Base-by-base conservation (phyloP, 495 filamentous ascomycete genomes). In the Oleoguttula mirabilis region DNA sequence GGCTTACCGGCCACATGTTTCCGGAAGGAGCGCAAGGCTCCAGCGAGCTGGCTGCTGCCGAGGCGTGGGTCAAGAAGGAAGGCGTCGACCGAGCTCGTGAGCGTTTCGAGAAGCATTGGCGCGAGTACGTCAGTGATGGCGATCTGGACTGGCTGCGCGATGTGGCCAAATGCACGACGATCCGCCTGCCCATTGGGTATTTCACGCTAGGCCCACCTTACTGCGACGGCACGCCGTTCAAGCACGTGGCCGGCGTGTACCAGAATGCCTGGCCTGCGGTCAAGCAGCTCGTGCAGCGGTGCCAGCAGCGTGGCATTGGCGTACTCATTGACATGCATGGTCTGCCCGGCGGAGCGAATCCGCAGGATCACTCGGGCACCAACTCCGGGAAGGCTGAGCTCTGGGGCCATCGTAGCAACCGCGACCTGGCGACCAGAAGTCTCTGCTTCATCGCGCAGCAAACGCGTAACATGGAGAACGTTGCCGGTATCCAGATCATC, bases 131-230 rank as follows among this genome's bases (percentile, higher is more conserved):
- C 8, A 60, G 52, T 6, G 65, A 69, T 35, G 45, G 45, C 2
- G 66, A 75, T 46, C 58, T 69, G 11, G 45, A 54, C 10, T 74
- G 66, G 66, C 55, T 77, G 22, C 53, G 47, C 7, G 57, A 67
- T 12, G 45, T 49, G 23, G 69, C 66, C 4, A 60, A 58, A 40
- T 66, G 61, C 45, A 76, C 70, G 5, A 63, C 63, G n/a, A 59
- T 76, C 36, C 66, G 72, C 12, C 55, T 78, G 1, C 72, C 74
- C 3, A 64, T 78, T 23, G 72, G 72, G 4, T 73, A 67, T 52
- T 76, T 65, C 44, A 71, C 66, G 3, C 62, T 76, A 10, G 69
- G 67, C 0, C 62, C 64, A 0, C 34, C 51, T 12, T 75, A 65
- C 50, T 66, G 61, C 44, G 22, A 54, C 4, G 60, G 58, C n/a